These are phyloP conservation scores for Conringia planisiliqua DNA, from an alignment of 345 rosid genomes.

Conservation along the genomic window DNA sequence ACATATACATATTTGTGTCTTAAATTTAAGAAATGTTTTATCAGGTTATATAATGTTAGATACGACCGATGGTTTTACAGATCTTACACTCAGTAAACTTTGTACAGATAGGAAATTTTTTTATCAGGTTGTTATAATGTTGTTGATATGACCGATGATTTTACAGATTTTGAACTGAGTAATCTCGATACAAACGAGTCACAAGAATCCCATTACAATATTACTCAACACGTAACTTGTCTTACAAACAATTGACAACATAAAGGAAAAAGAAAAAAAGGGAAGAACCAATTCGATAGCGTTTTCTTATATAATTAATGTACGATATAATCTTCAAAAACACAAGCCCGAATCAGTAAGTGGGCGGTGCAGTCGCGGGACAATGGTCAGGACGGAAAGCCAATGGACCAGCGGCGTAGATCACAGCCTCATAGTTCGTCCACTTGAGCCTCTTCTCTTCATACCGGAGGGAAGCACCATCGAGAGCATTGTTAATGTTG, in stretches of 20 bases:
- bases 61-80: too few relatives aligned
- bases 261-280: background rate
- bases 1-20: slow-evolving; percentile 5
- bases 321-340: background rate
- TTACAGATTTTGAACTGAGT: background rate
- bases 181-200: slow-evolving; percentile 6
- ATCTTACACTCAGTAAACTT: too few relatives aligned
- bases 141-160: slow-evolving; percentile 5
- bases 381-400: slow-evolving; percentile 79
- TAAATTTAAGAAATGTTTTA: background rate
- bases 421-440: slow-evolving; percentile 43
- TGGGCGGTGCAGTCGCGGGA: slow-evolving; percentile 37
- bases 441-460: slow-evolving; percentile 52
- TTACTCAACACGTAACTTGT: slow-evolving; percentile 20
- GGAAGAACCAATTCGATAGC: background rate
- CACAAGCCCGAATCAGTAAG: slow-evolving; percentile 21
- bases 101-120: background rate
- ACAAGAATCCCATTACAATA: slow-evolving; percentile 14
- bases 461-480: slow-evolving; percentile 59
- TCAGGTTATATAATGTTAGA: too few relatives aligned
- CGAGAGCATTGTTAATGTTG: slow-evolving; percentile 63
- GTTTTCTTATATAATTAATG: background rate
- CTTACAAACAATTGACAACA: slow-evolving; percentile 22
- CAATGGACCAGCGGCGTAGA: slow-evolving; percentile 81
- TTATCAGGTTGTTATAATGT: background rate